Conservation (phyloP, 2,329 filamentous ascomycete species). For the Ascocoryne sarcoides region DNA sequence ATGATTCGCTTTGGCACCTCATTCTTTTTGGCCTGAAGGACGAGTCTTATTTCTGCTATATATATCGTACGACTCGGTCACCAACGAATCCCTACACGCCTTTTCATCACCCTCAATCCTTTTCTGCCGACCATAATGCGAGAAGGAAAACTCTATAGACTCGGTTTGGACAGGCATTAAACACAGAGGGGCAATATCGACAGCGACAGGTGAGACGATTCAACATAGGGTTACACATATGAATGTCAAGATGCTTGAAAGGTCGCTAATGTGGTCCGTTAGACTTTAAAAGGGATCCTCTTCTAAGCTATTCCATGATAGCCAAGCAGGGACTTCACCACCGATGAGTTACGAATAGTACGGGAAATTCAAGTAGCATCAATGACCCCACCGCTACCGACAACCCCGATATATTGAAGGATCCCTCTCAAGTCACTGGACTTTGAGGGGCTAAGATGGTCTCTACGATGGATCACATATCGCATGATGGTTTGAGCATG, state of each 20-base stretch:
- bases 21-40: slow-evolving; percentile 17
- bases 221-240: slow-evolving; percentile 27
- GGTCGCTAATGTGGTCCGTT: slow-evolving; percentile 14
- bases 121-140: slow-evolving; percentile 1
- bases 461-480: slow-evolving; percentile 28
- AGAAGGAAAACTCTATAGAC: neutral
- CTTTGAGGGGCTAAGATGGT: slow-evolving; percentile 29
- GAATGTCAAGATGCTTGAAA: slow-evolving; percentile 15
- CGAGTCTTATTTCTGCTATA: slow-evolving; percentile 14
- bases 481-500: slow-evolving; percentile 30
- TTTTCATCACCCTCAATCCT: slow-evolving; percentile 1
- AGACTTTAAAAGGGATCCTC: slow-evolving; percentile 12
- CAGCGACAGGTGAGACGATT: slow-evolving; percentile 27
- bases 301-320: slow-evolving; percentile 16
- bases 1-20: slow-evolving; percentile 15
- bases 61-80: slow-evolving; percentile 22
- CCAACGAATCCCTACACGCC: slow-evolving; percentile 11
- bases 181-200: neutral
- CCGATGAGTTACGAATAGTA: slow-evolving; percentile 22
- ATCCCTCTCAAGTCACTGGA: slow-evolving; percentile 29
- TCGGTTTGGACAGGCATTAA: neutral
- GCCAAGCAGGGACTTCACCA: slow-evolving; percentile 13
- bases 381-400: slow-evolving; percentile 20
- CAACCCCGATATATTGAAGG: slow-evolving; percentile 25
- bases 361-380: slow-evolving; percentile 24